Conservation (phyloP, 805 yeast species). For the Ogataea ramenticola region DNA sequence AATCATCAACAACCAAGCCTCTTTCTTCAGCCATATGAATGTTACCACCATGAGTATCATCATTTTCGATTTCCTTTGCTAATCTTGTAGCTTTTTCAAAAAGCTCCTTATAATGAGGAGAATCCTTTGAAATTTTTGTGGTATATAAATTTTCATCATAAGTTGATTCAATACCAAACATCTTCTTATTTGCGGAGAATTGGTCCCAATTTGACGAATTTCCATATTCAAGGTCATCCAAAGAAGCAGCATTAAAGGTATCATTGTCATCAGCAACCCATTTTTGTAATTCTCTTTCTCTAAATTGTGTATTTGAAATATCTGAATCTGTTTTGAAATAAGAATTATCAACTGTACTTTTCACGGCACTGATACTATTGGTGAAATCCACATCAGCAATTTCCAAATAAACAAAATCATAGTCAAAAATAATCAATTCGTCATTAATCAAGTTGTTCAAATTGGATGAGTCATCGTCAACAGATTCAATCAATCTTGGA, state of each 20-base stretch:
- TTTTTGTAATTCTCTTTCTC: conserved; percentile 68
- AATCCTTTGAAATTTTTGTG: conserved; percentile 59
- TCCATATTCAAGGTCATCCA: conserved; percentile 30
- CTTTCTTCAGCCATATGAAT: conserved; percentile 89
- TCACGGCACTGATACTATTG: conserved; percentile 3
- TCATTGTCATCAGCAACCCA: conserved; percentile 71
- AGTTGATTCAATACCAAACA: conserved; percentile 82
- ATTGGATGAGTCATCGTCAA: conserved; percentile 20
- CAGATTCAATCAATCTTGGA: conserved; percentile 36
- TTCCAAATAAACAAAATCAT: conserved; percentile 45
- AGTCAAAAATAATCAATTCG: conserved; percentile 35
- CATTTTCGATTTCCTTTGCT: conserved; percentile 75
- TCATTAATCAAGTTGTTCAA: conserved; percentile 31
- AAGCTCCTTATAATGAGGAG: conserved; percentile 65
- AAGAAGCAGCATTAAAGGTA: conserved; percentile 3
- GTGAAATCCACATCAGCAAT: conserved; percentile 32
- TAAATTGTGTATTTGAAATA: conserved; percentile 38
- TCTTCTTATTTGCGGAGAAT: conserved; percentile 81
- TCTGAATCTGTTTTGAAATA: conserved; percentile 79
- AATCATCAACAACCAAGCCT: conserved; percentile 68
- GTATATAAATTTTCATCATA: conserved; percentile 86
- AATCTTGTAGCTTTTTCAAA: conserved; percentile 65
- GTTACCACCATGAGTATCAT: conserved; percentile 53
- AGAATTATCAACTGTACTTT: conserved; percentile 4
- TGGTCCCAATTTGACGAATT: conserved; percentile 66